Percentiles rank a stretch among this genome's conserved stretches.
Conservation (phyloP, 2,329 filamentous ascomycete species). For the Diaporthe sp. region DNA sequence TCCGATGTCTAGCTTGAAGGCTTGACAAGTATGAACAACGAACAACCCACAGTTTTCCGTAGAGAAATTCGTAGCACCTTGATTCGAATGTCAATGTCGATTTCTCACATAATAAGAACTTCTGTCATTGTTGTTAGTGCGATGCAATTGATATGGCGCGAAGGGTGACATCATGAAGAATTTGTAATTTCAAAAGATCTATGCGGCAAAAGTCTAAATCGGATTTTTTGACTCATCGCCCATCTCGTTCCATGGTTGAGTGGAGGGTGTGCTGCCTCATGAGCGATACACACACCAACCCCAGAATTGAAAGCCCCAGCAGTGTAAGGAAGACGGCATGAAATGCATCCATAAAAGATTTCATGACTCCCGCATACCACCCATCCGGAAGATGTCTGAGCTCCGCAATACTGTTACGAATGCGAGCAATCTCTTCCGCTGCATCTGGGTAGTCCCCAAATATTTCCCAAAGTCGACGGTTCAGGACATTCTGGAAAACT, state of each 20-base stretch:
- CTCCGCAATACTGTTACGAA: neutral
- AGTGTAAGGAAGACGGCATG: neutral
- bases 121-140: neutral
- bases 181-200: neutral
- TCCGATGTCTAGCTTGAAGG: neutral
- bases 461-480: neutral
- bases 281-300: neutral
- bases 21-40: neutral
- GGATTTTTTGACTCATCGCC: neutral
- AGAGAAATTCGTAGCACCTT: too few species aligned
- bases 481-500: neutral
- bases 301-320: neutral
- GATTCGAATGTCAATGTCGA: too few species aligned
- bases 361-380: neutral
- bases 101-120: too few species aligned
- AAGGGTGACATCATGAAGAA: neutral
- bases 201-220: neutral
- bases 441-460: neutral
- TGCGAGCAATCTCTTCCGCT: neutral
- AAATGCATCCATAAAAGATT: neutral
- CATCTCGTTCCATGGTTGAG: neutral
- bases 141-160: neutral
- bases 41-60: too few species aligned
- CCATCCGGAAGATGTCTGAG: neutral
- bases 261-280: neutral